phyloP scores from a whole-genome alignment of 192 early-diverging fungal genomes.

The Chytriomyces sp. region DNA sequence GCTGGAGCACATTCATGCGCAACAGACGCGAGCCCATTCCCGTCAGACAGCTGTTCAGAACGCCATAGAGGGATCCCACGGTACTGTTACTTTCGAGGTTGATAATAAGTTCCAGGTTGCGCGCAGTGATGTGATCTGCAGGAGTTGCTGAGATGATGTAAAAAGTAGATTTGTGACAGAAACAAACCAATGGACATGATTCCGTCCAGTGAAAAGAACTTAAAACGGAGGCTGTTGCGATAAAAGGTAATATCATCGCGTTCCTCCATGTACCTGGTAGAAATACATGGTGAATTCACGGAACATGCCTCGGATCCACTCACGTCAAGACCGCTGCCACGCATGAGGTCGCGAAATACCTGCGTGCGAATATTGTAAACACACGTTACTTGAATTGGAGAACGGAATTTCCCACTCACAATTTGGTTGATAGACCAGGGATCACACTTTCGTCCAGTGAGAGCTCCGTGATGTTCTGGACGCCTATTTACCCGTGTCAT shows the following conservation, averaged over 20 bases:
- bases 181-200: slow-evolving; percentile 46
- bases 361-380: slow-evolving; percentile 62
- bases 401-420: slow-evolving; percentile 46
- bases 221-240: slow-evolving; percentile 58
- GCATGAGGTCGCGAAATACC: slow-evolving; percentile 14
- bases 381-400: slow-evolving; percentile 26
- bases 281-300: slow-evolving; percentile 1
- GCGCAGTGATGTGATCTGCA: slow-evolving; percentile 56
- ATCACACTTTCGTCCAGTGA: slow-evolving; percentile 51
- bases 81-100: slow-evolving; percentile 53
- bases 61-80: slow-evolving; percentile 59
- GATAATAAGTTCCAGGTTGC: slow-evolving; percentile 63
- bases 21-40: slow-evolving; percentile 75
- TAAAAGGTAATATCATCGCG: slow-evolving; percentile 52
- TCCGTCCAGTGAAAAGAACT: slow-evolving; percentile 58
- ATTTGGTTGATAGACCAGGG: slow-evolving; percentile 45
- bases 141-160: neutral
- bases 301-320: neutral
- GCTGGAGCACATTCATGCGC: slow-evolving; percentile 78
- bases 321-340: slow-evolving; percentile 21
- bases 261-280: slow-evolving; percentile 51
- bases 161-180: neutral
- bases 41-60: slow-evolving; percentile 57
- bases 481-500: slow-evolving; percentile 6
- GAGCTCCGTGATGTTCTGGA: slow-evolving; percentile 41